A percentile compares a stretch with the other conserved stretches of the same genome.
These are phyloP conservation scores for Debaryomyces robertsiae DNA, from an alignment of 1,139 yeast species.

Conservation along the genomic window DNA sequence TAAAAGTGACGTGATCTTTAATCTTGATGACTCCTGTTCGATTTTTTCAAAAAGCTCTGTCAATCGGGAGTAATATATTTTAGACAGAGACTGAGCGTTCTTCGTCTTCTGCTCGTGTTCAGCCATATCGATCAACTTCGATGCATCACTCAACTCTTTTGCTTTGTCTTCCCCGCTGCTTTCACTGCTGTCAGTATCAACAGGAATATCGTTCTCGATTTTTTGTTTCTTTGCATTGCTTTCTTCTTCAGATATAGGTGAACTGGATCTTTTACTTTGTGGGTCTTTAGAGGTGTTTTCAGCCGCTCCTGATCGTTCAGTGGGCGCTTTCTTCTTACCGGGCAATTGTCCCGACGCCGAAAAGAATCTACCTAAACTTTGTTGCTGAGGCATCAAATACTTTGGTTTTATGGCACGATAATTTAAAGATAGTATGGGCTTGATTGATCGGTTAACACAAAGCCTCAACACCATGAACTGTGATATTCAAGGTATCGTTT, in stretches of 20 bases:
- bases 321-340: constrained; percentile 3
- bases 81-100: constrained; percentile 18
- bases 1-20: constrained; percentile 75
- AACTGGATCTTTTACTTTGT: constrained; percentile 1
- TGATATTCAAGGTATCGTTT: neutral
- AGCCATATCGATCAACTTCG: constrained; percentile 26
- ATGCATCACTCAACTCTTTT: constrained; percentile 22
- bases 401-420: constrained; percentile 1
- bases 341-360: constrained; percentile 18
- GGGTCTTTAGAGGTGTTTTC: constrained; percentile 3
- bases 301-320: constrained; percentile 8
- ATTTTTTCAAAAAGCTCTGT: constrained; percentile 72
- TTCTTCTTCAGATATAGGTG: constrained; percentile 4
- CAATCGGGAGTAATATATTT: constrained; percentile 63
- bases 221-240: constrained; percentile 8
- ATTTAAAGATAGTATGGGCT: neutral
- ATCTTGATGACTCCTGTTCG: constrained; percentile 77
- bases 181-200: constrained; percentile 13
- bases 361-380: constrained; percentile 39
- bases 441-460: constrained; percentile 2
- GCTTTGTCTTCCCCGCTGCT: constrained; percentile 11
- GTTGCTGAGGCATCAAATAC: constrained; percentile 38
- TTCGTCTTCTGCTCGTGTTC: constrained; percentile 23
- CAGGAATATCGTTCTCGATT: constrained; percentile 2
- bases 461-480: constrained; percentile 5